Evolutionary conservation across 75 land plant species (phyloP).

Genomic region (Pinus taeda): DNA sequence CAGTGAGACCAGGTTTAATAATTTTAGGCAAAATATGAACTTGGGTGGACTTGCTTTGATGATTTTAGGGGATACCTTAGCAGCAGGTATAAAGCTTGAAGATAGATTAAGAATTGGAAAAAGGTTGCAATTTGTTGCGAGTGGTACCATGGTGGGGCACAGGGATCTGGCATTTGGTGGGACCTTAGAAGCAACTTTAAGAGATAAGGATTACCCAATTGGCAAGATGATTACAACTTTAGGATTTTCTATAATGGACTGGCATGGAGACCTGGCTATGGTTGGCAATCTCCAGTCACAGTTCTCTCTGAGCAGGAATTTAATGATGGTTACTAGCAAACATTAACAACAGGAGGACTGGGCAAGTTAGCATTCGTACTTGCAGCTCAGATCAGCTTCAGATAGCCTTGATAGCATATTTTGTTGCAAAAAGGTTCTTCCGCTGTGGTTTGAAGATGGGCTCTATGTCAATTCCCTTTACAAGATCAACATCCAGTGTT

Average conservation of each 20-base stretch:
- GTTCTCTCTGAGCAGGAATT: too few species aligned
- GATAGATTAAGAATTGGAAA: conserved; percentile 39
- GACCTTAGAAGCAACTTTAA: conserved; percentile 50
- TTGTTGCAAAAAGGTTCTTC: too few species aligned
- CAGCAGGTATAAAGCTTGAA: conserved; percentile 42
- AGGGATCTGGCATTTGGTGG: conserved; percentile 53
- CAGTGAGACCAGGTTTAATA: too few species aligned
- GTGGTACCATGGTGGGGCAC: conserved; percentile 44
- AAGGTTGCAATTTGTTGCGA: conserved; percentile 30
- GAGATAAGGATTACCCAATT: conserved; percentile 70
- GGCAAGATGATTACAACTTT: conserved; percentile 65
- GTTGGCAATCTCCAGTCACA: too few species aligned
- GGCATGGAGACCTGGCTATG: too few species aligned
- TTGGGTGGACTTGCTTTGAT: conserved; percentile 33
- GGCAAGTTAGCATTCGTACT: conserved; percentile 38
- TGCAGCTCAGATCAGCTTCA: conserved; percentile 59
- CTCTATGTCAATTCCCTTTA: too few species aligned
- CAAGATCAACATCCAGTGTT: too few species aligned
- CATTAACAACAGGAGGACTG: conserved; percentile 47
- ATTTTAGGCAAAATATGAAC: too few species aligned
- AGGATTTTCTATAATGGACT: too few species aligned
- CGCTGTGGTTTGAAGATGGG: too few species aligned
- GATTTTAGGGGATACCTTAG: conserved; percentile 30
- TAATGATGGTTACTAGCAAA: too few species aligned
- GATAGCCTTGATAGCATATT: conserved; percentile 43